Evolutionary conservation across 768 basidiomycete genomes (phyloP).

Genomic region (Cantharellus anzutake): DNA sequence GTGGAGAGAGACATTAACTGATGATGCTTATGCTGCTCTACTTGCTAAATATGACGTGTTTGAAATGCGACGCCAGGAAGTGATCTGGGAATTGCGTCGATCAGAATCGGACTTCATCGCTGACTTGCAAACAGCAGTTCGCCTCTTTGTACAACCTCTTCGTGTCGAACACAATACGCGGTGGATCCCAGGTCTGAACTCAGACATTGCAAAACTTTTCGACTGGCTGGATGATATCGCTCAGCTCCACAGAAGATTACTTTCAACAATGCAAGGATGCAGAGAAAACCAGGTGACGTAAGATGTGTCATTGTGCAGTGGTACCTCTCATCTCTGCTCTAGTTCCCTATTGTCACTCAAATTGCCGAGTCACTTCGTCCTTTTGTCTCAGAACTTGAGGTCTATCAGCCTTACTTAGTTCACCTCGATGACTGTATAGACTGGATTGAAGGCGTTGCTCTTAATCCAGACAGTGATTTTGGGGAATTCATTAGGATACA

Average conservation of each 20-base stretch:
- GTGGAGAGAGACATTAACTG: neutral
- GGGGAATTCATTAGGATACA: constrained; percentile 63
- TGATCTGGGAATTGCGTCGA: constrained; percentile 47
- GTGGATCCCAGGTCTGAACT: constrained; percentile 74
- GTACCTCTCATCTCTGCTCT: constrained; percentile 3
- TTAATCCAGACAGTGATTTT: constrained; percentile 45
- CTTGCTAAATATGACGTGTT: constrained; percentile 23
- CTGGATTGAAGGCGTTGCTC: constrained; percentile 29
- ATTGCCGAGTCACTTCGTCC: constrained; percentile 39
- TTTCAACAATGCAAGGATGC: constrained; percentile 26
- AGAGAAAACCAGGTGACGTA: constrained; percentile 14
- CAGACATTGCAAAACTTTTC: constrained; percentile 47
- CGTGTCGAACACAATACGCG: constrained; percentile 39
- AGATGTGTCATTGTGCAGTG: neutral
- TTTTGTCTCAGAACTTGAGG: constrained; percentile 50
- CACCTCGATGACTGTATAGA: constrained; percentile 41
- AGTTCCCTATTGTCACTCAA: constrained; percentile 27
- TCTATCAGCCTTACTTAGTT: constrained; percentile 76
- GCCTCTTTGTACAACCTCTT: constrained; percentile 61
- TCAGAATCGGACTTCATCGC: constrained; percentile 53
- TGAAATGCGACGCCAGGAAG: constrained; percentile 44
- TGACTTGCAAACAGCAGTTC: constrained; percentile 42
- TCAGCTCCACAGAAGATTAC: constrained; percentile 50
- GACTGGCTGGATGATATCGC: constrained; percentile 83
- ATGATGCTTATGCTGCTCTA: constrained; percentile 20